A percentile compares a stretch with the other conserved stretches of the same genome.
Conservation (phyloP, 306 rosid genomes). For the Quercus robur region DNA sequence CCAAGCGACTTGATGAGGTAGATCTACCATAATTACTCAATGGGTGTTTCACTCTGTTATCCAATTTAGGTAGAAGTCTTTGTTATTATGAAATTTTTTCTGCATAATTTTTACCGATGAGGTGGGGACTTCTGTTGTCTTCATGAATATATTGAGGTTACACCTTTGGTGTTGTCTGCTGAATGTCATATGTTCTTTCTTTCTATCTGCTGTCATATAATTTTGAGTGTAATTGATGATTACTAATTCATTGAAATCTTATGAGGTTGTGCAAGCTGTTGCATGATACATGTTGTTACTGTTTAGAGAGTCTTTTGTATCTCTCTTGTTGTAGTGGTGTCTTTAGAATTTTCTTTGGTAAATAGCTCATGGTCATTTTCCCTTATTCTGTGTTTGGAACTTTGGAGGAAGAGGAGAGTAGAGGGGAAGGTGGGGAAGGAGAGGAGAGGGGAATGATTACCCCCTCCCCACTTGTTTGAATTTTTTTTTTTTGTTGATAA, state of each 20-base stretch:
- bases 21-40: conserved; percentile 6
- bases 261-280: background rate
- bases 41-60: background rate
- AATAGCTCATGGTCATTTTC: too few relatives aligned
- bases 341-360: background rate
- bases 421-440: too few relatives aligned
- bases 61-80: background rate
- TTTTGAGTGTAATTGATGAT: background rate
- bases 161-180: background rate
- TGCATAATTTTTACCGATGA: background rate
- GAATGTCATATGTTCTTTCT: background rate
- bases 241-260: background rate
- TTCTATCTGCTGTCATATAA: background rate
- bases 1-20: conserved; percentile 98
- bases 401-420: too few relatives aligned
- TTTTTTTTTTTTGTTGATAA: too few relatives aligned
- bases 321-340: background rate
- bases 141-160: background rate
- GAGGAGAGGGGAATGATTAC: too few relatives aligned
- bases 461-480: too few relatives aligned
- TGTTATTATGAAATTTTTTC: background rate
- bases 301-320: background rate
- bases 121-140: background rate
- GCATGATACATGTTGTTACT: background rate
- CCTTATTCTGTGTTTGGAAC: too few relatives aligned